Percentiles rank a stretch among this genome's conserved stretches.
Conservation (phyloP, 257 asterid species). For the Nicotiana otophora region DNA sequence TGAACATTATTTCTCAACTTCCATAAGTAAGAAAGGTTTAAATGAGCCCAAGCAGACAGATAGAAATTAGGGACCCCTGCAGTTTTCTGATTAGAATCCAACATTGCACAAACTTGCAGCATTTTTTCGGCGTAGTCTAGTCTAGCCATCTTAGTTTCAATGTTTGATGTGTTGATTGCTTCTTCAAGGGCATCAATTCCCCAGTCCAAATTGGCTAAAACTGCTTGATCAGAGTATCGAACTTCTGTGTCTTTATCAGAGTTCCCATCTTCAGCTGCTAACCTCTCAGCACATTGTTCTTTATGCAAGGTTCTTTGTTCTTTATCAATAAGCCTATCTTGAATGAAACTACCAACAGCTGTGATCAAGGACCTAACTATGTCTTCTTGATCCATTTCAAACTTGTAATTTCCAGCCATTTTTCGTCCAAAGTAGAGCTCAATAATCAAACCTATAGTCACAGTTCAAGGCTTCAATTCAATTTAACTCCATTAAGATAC, state of each 20-base stretch:
- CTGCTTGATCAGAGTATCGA: constrained; percentile 77
- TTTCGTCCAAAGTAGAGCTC: background rate
- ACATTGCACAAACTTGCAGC: constrained; percentile 78
- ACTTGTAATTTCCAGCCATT: constrained; percentile 45
- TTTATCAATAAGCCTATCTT: constrained; percentile 46
- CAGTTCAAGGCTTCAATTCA: background rate
- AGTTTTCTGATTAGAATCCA: constrained; percentile 49
- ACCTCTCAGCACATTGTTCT: constrained; percentile 74
- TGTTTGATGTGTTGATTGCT: constrained; percentile 58
- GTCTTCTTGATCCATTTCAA: constrained; percentile 61
- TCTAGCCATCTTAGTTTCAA: constrained; percentile 68
- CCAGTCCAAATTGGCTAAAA: constrained; percentile 80
- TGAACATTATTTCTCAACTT: constrained; percentile 39
- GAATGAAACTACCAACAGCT: constrained; percentile 49
- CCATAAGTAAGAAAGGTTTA: constrained; percentile 64
- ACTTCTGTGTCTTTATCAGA: constrained; percentile 36
- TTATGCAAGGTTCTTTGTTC: constrained; percentile 53
- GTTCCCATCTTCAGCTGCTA: constrained; percentile 63
- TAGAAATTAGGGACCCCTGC: constrained; percentile 79
- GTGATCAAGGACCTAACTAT: constrained; percentile 44
- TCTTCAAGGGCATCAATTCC: constrained; percentile 87
- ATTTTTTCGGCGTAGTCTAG: constrained; percentile 72
- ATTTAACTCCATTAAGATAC: background rate
- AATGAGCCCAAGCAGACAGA: constrained; percentile 82
- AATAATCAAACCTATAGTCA: background rate